These are phyloP conservation scores for Nitzschia palea DNA, from an alignment of 108 stramenopile genomes.

Conservation along the genomic window DNA sequence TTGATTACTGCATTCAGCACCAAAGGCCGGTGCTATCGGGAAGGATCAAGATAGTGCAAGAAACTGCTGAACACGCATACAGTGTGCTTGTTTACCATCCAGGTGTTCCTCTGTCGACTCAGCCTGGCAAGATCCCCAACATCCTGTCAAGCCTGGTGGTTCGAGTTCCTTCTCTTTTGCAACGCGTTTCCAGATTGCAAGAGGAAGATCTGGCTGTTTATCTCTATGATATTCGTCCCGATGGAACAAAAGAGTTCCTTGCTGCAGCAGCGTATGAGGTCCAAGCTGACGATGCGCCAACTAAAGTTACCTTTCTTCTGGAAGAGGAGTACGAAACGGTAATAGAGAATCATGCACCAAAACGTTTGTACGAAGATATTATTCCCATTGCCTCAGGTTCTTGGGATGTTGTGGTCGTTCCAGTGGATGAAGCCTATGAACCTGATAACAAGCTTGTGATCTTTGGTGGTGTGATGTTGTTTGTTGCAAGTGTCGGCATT, in stretches of 20 bases:
- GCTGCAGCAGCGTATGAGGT: neutral
- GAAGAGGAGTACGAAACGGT: neutral
- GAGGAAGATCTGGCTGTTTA: neutral
- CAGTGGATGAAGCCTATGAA: constrained; percentile 9
- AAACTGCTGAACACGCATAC: constrained; percentile 4
- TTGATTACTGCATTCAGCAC: neutral
- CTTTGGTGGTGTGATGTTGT: constrained; percentile 14
- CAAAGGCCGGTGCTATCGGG: neutral
- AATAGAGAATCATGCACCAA: neutral
- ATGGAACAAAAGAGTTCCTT: neutral
- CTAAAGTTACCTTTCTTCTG: neutral
- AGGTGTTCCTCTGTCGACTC: neutral
- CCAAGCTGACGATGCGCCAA: neutral
- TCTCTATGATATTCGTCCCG: neutral
- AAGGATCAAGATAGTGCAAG: neutral
- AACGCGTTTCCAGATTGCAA: neutral
- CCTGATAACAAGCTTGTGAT: constrained; percentile 1
- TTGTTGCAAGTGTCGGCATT: neutral
- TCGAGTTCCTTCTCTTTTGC: neutral
- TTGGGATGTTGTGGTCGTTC: constrained; percentile 12
- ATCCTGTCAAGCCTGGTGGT: neutral
- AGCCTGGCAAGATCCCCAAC: neutral
- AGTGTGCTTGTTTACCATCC: constrained; percentile 4
- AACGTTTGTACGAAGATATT: neutral
- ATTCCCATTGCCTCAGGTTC: constrained; percentile 2